Base-by-base conservation (phyloP, 1,139 yeast species). In the Geotrichum reessii region DNA sequence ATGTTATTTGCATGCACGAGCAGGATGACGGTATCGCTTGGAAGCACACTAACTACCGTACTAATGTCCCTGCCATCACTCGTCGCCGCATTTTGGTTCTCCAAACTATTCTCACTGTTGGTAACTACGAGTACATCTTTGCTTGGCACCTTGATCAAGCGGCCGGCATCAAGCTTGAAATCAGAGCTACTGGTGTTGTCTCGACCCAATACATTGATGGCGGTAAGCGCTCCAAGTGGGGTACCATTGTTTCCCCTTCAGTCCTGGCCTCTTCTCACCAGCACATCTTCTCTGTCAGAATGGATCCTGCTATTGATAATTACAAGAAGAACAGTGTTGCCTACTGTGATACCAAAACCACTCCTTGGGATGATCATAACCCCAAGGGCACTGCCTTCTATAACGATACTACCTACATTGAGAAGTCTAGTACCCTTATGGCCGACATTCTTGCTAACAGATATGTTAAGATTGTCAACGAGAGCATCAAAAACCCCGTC, bases 221-320 rank as follows among this genome's bases (percentile, higher is more conserved):
- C 65, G 85, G 83, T 69, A 83, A 82, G 68, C 81, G 77, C 61
- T 88, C 87, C 65, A 87, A 87, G 65, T 88, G 89, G 86, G 95
- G 95, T 69, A 88, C 93, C 40, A 80, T 83, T 66, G 89, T 89
- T 62, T 92, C 91, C 28, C 95, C 95, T 64, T 85, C 88, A 69
- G 93, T 86, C 60, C 80, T 87, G 81, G 96, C 96, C 57, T 86
- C 95, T 44, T 86, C 86, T 75, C 96, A 89, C 74, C 96, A 89
- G 78, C 96, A 89, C 75, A 79, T 89, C 67, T 80, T 89, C 71
- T 83, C 89, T 14, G 84, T 88, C 75, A 85, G 96, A 78, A 83
- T 89, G 67, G 96, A 89, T 74, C 92, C 96, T 50, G 91, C 95
- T 59, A 72, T 89, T 57, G 96, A 89, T 69, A 96, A 96, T 66